Base-by-base conservation (phyloP, 352 stramenopile species). In the Pythium pyrilobum region DNA sequence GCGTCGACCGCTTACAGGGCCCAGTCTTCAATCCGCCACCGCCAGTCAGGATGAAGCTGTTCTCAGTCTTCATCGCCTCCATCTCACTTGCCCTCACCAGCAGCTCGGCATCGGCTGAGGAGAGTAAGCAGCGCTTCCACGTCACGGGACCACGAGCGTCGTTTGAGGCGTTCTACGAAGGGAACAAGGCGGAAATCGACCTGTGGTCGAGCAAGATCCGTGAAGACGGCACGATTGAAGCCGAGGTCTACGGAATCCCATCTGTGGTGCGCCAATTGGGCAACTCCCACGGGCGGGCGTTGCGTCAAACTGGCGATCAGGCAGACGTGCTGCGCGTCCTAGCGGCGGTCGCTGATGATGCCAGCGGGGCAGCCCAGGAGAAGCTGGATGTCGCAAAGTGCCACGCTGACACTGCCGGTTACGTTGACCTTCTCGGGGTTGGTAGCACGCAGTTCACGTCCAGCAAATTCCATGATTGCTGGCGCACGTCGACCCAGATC, bases 391-490 rank as follows among this genome's bases (percentile, higher is more conserved):
- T 56, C 37, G 49, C 49, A 9, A 24, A 5, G 15, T 59, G 51
- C 40, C 39, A 59, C 31, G 40, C 15, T 1, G 13, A 36, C 25
- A 51, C 51, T 3, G 40, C 39, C n/a, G 51, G 16, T 20, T 59
- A 59, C 41, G 34, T 59, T 10, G 34, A 50, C 15, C 10, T 5
- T 2, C 15, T 59, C 5, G 41, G 46, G 12, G 20, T 9, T 3
- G 16, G 41, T 38, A 18, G 24, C 25, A 15, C 49, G 11, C n/a
- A 16, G 2, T 74, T 69, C 52, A 59, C 51, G 8, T 34, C 46
- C 20, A 74, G 55, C 31, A 41, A 27, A 3, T 74, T 74, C 46
- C 67, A 71, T 44, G 53, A 71, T 39, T 74, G 66, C 41, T 74
- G 64, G 55, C 62, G 66, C 11, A 68, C 38, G 3, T 40, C 46